A percentile compares a stretch with the other conserved stretches of the same genome.
phyloP scores from a whole-genome alignment of 2,329 filamentous ascomycete species.

The Byssoonygena ceratinophila region DNA sequence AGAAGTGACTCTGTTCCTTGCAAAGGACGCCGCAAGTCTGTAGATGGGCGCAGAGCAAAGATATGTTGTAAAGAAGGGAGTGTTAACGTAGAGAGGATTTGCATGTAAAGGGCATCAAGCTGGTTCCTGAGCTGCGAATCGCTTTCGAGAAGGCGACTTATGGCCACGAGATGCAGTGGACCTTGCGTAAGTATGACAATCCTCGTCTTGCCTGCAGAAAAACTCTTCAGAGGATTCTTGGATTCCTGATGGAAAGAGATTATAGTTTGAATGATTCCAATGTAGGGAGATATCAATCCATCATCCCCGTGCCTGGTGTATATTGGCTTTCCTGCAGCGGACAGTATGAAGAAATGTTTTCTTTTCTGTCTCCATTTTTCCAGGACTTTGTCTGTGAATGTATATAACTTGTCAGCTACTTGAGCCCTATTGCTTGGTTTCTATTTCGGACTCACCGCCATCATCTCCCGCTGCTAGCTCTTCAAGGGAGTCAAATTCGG shows the following conservation, averaged over 20 bases:
- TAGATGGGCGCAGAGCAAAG: constrained; percentile 84
- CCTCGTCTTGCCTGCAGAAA: constrained; percentile 73
- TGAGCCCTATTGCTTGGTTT: background rate
- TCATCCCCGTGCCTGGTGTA: constrained; percentile 92
- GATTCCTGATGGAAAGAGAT: constrained; percentile 89
- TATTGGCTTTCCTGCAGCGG: constrained; percentile 91
- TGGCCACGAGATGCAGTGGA: constrained; percentile 83
- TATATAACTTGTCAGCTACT: constrained; percentile 9
- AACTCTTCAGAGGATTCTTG: constrained; percentile 65
- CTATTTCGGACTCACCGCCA: constrained; percentile 38
- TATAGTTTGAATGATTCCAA: constrained; percentile 91
- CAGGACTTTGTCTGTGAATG: constrained; percentile 39
- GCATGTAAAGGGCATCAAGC: constrained; percentile 92
- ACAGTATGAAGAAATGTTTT: constrained; percentile 95
- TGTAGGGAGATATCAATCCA: constrained; percentile 79
- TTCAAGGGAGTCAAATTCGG: constrained; percentile 65
- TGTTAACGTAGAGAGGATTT: constrained; percentile 90
- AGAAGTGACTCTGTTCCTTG: constrained; percentile 85
- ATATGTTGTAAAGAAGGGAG: constrained; percentile 76
- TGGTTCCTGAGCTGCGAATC: constrained; percentile 78
- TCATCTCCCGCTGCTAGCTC: constrained; percentile 47
- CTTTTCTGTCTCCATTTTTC: constrained; percentile 78
- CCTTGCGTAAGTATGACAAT: constrained; percentile 81
- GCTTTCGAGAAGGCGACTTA: constrained; percentile 85
- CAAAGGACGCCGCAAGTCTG: constrained; percentile 77